phyloP scores from a whole-genome alignment of 2,329 filamentous ascomycete species.

The Diaporthe caulivora region DNA sequence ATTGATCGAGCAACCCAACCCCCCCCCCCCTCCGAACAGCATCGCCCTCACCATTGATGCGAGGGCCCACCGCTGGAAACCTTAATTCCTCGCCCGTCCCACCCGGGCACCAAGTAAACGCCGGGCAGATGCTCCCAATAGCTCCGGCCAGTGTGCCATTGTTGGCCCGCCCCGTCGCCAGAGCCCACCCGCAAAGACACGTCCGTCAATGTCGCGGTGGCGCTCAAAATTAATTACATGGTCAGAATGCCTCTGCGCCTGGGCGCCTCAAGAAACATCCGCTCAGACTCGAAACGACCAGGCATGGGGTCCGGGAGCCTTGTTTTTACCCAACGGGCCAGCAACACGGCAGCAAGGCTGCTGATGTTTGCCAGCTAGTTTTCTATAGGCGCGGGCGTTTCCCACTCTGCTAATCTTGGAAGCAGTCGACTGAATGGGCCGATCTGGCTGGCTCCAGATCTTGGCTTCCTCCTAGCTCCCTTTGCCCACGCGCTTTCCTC shows the following conservation, averaged over 20 bases:
- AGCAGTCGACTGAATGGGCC: slow-evolving; percentile 16
- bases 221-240: slow-evolving; percentile 6
- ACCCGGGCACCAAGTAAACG: neutral
- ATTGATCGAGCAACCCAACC: neutral
- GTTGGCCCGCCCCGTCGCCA: slow-evolving; percentile 1
- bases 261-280: slow-evolving; percentile 24
- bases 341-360: too few species aligned
- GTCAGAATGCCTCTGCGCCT: slow-evolving; percentile 9
- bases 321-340: neutral
- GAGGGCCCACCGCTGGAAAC: slow-evolving; percentile 22
- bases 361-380: neutral
- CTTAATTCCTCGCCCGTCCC: slow-evolving; percentile 15
- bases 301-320: slow-evolving; percentile 22
- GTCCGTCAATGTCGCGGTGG: neutral
- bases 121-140: neutral
- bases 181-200: neutral
- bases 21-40: neutral
- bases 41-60: slow-evolving; percentile 20
- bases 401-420: slow-evolving; percentile 25
- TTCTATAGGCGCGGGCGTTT: neutral
- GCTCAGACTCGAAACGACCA: slow-evolving; percentile 27
- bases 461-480: slow-evolving; percentile 22
- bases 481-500: neutral
- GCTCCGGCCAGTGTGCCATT: neutral
- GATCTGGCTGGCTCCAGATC: slow-evolving; percentile 11